These are phyloP conservation scores for Ceratocystis eucalypticola DNA, from an alignment of 2,329 filamentous ascomycete genomes.

Conservation along the genomic window DNA sequence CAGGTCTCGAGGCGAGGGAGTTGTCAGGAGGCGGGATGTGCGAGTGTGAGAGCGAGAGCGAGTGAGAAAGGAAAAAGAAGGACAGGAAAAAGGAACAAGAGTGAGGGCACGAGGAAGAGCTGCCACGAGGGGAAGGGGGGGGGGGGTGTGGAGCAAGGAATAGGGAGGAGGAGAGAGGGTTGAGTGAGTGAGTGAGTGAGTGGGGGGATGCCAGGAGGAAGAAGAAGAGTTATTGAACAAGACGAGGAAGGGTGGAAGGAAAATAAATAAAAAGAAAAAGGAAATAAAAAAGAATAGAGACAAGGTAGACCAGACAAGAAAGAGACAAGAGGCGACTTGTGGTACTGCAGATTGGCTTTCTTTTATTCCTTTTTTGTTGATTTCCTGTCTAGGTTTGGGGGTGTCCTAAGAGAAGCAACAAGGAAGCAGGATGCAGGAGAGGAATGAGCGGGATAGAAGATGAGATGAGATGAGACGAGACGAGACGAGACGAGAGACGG, in stretches of 20 bases:
- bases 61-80: constrained; percentile 6
- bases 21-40: neutral
- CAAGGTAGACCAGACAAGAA: neutral
- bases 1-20: neutral
- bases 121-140: neutral
- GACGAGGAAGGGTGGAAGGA: neutral
- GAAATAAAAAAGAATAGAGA: neutral
- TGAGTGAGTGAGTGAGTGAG: neutral
- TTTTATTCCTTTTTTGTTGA: neutral
- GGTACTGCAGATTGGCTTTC: neutral
- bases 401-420: neutral
- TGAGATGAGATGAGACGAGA: constrained; percentile 5
- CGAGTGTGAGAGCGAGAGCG: neutral
- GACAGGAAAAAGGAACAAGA: neutral
- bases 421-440: neutral
- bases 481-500: constrained; percentile 1
- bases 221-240: neutral
- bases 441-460: constrained; percentile 3
- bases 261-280: constrained; percentile 12
- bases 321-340: constrained; percentile 3
- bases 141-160: neutral
- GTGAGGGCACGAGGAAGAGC: neutral
- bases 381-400: neutral
- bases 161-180: neutral
- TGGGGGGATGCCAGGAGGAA: neutral